phyloP scores from a whole-genome alignment of 2,329 filamentous ascomycete genomes.

The Paradendryphiella salina region DNA sequence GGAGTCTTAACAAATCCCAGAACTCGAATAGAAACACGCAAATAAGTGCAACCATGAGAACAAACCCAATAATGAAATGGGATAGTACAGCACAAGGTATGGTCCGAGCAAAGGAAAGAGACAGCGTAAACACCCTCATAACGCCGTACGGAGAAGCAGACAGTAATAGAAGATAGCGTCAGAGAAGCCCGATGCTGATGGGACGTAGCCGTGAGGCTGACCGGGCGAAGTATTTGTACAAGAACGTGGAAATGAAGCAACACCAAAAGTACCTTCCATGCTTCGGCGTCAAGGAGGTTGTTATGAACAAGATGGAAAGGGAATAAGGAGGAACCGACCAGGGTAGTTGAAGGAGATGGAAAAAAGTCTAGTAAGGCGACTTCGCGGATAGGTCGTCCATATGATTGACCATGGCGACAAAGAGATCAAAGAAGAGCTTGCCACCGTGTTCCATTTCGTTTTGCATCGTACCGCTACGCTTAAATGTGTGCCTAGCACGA shows the following conservation, averaged over 20 bases:
- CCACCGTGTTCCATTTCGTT: slow-evolving; percentile 89
- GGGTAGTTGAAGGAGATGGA: slow-evolving; percentile 2
- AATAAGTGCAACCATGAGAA: too few species aligned
- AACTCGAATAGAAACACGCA: too few species aligned
- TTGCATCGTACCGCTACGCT: slow-evolving; percentile 93
- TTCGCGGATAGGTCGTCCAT: slow-evolving; percentile 54
- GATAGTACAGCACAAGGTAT: slow-evolving; percentile 2
- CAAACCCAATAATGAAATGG: too few species aligned
- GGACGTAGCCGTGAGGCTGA: slow-evolving; percentile 6
- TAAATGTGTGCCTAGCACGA: slow-evolving; percentile 83
- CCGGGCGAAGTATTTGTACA: slow-evolving; percentile 7
- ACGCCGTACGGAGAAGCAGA: slow-evolving; percentile 1
- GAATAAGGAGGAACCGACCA: slow-evolving; percentile 7
- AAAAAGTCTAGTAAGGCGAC: slow-evolving; percentile 33
- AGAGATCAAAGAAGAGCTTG: slow-evolving; percentile 89
- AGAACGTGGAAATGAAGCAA: neutral
- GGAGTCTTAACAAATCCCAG: too few species aligned
- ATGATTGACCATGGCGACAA: slow-evolving; percentile 90
- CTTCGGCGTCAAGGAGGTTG: neutral
- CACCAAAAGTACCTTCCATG: neutral
- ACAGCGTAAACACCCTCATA: neutral
- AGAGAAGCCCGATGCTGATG: neutral
- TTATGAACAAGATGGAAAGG: slow-evolving; percentile 17
- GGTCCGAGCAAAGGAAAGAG: neutral
- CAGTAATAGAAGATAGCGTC: neutral